Evolutionary conservation across 129 eudicot species (phyloP).

Genomic region (Cynara cardunculus): DNA sequence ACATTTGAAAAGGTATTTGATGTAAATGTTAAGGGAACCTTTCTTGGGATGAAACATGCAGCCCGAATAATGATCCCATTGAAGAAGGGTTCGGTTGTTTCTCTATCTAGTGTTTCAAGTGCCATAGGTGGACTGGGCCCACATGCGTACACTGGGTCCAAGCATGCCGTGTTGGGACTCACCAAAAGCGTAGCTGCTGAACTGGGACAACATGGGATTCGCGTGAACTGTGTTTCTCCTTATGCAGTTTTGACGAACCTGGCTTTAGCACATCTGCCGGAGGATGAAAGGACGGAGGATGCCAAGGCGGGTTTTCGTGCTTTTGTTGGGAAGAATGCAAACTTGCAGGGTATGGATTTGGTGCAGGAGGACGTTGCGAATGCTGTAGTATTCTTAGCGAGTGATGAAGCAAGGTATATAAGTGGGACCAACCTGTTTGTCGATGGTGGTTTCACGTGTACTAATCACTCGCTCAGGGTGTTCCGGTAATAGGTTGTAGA

Average conservation of each 20-base stretch:
- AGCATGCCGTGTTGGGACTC: conserved; percentile 76
- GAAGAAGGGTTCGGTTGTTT: conserved; percentile 65
- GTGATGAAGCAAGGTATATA: conserved; percentile 80
- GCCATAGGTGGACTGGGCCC: conserved; percentile 67
- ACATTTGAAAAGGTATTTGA: conserved; percentile 61
- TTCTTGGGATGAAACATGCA: conserved; percentile 93
- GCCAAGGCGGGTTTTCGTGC: conserved; percentile 46
- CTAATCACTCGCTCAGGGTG: conserved; percentile 66
- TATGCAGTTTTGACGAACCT: conserved; percentile 65
- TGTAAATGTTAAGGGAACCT: conserved; percentile 76
- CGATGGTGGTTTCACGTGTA: conserved; percentile 77
- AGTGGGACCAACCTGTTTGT: conserved; percentile 84
- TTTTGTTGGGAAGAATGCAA: conserved; percentile 53
- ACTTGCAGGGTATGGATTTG: conserved; percentile 81
- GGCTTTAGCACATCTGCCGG: conserved; percentile 68
- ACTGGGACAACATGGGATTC: conserved; percentile 69
- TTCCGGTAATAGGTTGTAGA: conserved; percentile 38
- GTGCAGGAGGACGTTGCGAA: conserved; percentile 70
- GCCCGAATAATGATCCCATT: conserved; percentile 83
- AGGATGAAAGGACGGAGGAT: conserved; percentile 65
- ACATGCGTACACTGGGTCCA: conserved; percentile 79
- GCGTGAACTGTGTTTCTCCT: conserved; percentile 93
- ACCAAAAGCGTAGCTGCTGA: conserved; percentile 91
- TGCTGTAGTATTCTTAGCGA: conserved; percentile 76
- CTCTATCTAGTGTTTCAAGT: conserved; percentile 59